Percentiles rank a stretch among this genome's conserved stretches.
Conservation (phyloP, 2,329 filamentous ascomycete genomes). For the Trichophyton rubrum region DNA sequence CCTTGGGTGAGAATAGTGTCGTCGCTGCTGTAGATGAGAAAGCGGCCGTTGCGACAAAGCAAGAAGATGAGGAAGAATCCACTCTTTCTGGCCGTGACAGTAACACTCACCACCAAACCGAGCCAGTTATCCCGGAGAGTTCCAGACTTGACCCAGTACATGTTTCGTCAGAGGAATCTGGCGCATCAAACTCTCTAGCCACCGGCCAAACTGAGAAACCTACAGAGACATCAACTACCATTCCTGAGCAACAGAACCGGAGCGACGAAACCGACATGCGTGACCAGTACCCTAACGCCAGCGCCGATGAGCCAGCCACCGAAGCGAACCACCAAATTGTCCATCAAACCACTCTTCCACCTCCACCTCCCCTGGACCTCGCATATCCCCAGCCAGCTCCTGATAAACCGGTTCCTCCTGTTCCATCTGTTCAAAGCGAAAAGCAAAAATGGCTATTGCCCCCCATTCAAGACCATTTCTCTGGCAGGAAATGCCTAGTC, state of each 20-base stretch:
- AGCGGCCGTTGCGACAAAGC: not conserved
- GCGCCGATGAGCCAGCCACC: slow-evolving; percentile 38
- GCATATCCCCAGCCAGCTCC: slow-evolving; percentile 24
- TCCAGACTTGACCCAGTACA: not conserved
- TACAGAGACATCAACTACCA: not conserved
- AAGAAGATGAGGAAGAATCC: not conserved
- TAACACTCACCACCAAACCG: not conserved
- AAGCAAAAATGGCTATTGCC: slow-evolving; percentile 63
- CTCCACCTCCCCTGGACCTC: slow-evolving; percentile 39
- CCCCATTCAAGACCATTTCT: slow-evolving; percentile 64
- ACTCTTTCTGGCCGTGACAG: not conserved
- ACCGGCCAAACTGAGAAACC: not conserved
- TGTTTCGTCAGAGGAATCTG: not conserved
- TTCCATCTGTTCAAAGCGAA: slow-evolving; percentile 31
- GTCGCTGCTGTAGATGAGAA: not conserved
- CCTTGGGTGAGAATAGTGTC: slow-evolving; percentile 19
- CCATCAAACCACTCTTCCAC: slow-evolving; percentile 40
- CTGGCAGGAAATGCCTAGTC: slow-evolving; percentile 85
- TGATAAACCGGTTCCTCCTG: slow-evolving; percentile 31
- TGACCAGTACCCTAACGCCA: slow-evolving; percentile 42
- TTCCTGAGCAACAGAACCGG: slow-evolving; percentile 15
- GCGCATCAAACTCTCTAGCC: not conserved
- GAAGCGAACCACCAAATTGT: slow-evolving; percentile 31
- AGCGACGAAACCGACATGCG: slow-evolving; percentile 53
- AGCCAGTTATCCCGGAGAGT: not conserved